These are phyloP conservation scores for Verticillium dahliae DNA, from an alignment of 2,329 filamentous ascomycete genomes.

Conservation along the genomic window DNA sequence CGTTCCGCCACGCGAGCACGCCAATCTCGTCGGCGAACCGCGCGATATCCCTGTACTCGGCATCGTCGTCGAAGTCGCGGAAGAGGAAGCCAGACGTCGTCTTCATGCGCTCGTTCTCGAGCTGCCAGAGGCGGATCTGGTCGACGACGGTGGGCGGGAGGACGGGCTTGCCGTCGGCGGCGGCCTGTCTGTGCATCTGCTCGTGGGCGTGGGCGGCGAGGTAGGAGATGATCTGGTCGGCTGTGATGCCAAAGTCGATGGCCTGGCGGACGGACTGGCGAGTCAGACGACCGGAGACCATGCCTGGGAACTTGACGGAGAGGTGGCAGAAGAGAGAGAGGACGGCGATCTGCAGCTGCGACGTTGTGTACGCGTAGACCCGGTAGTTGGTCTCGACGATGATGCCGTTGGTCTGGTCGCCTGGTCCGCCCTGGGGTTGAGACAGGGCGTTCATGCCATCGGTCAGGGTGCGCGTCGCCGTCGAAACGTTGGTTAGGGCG, in stretches of 20 bases:
- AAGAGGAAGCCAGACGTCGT: constrained; percentile 80
- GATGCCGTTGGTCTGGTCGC: constrained; percentile 39
- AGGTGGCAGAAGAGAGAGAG: constrained; percentile 78
- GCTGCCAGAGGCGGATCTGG: constrained; percentile 95
- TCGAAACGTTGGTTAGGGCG: constrained; percentile 72
- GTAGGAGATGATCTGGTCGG: constrained; percentile 92
- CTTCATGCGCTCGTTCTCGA: constrained; percentile 92
- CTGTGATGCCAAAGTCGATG: constrained; percentile 84
- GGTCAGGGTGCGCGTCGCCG: constrained; percentile 63
- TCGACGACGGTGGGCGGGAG: constrained; percentile 94
- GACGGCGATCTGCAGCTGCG: constrained; percentile 88
- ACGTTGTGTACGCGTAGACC: constrained; percentile 92
- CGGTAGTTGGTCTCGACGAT: constrained; percentile 98
- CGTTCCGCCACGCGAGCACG: constrained; percentile 81
- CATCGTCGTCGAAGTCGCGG: constrained; percentile 70
- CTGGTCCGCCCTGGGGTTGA: constrained; percentile 29
- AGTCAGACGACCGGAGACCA: constrained; percentile 86
- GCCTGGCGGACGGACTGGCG: constrained; percentile 83
- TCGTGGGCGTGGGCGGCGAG: constrained; percentile 89
- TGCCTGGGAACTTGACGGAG: constrained; percentile 85
- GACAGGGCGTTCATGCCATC: constrained; percentile 64
- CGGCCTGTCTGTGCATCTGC: constrained; percentile 70
- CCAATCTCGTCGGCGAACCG: constrained; percentile 86
- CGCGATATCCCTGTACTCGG: constrained; percentile 64
- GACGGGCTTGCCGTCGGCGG: constrained; percentile 56